Base-by-base conservation (phyloP, 1,284 basidiomycete species). In the Ustilago loliicola region DNA sequence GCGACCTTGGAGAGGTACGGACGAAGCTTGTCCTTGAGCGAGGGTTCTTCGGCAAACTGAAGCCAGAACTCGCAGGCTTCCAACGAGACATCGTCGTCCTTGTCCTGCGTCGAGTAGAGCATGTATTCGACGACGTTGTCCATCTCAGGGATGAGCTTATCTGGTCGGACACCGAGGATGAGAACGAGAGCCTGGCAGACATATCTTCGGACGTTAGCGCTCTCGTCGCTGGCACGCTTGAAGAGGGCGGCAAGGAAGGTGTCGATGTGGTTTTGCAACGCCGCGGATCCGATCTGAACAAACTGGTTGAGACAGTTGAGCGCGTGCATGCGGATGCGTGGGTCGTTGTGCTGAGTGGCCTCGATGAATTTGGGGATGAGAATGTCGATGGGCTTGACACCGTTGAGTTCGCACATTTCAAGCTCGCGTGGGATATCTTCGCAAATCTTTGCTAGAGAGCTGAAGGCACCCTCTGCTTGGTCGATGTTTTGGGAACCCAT, bases 61-160 rank as follows among this genome's bases (percentile, higher is more conserved):
- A 99, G 90, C 97, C 97, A 99, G 88, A 99, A 99, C 89, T 99
- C 97, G 90, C 95, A 98, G 15, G 97, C 97, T 88, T 97, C 95
- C 54, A 87, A 79, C 27, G 84, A 83, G 36, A 85, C 84, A 51
- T 86, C 85, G 54, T 85, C 83, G 87, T 98, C 94, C 88, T 93
- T 92, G 89, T 98, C 96, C 87, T 96, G 94, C 11, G 95, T 98
- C 40, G 95, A 98, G 88, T 96, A 99, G 45, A 98, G 90, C 94
- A 99, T 99, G 88, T 98, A 99, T 86, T 98, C 95, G 47, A 97
- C 96, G 51, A 99, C 95, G 82, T 95, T 96, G 58, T 89, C 88
- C 91, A 99, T 94, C 87, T 98, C 94, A 1, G 97, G 97, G 88
- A 98, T 92, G 70, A 99, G 91, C 87, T 97, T 97, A 87, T 98